Evolutionary conservation across 352 stramenopile genomes (phyloP), one percentile per base, ranked within the genome.

Genomic region (Globisporangium apiculatum): DNA sequence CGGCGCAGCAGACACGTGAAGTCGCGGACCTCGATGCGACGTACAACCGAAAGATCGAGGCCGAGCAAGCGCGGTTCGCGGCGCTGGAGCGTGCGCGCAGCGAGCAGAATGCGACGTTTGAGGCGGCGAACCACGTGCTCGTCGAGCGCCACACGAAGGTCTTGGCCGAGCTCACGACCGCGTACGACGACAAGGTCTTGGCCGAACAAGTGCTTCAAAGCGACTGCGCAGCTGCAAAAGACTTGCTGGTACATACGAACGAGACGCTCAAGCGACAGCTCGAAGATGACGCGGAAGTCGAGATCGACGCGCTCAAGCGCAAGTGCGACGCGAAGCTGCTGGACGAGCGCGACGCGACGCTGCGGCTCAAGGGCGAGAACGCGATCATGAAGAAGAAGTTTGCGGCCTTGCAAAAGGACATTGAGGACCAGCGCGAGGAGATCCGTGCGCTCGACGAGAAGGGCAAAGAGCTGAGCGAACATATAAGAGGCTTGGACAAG

Each of bases 301-400:
- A 98, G 64, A 91, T 98, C 17, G 86, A 97, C 52, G 89, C 96
- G 41, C 67, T 98, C 36, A 95, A 96, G 42, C 83, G 80, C 50
- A 91, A 83, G 53, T 98, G 97, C 60, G 91, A 98, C 58, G 67
- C 83, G 7, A 96, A 97, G 64, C 68, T 98, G 35, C 72, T 86
- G 17, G 83, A 88, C 35, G 87, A 97, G 51, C 75, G 87, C 0
- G 88, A 98, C 64, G 86, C 89, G 4, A 98, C 89, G 17, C 67
- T 98, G 51, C 86, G 89, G 3, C 86, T 96, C n/a, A 98, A 98
- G 66, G 90, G 91, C 14, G 94, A 98, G 64, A 98, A 98, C 57
- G 93, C 91, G 6, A 97, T 98, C 65, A 97, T 98, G 90, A 97
- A 95, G 66, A 98, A 98, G 66, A 98, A 98, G 64, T 98, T 97